Conservation (phyloP, 108 stramenopile genomes). For the Pseudonitzschia delicatissima region DNA sequence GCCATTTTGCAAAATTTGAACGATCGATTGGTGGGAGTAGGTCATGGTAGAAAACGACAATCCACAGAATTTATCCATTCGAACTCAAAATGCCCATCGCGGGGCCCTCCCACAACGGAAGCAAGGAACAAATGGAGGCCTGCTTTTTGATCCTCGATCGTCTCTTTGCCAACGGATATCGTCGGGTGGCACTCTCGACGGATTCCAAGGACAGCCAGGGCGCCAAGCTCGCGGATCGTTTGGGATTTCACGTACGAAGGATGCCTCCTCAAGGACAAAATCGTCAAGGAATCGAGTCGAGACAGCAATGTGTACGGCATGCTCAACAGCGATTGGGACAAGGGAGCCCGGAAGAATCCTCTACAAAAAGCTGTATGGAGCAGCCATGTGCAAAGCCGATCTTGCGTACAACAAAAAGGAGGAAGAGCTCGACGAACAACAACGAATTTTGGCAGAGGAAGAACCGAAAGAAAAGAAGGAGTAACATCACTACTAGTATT, state of each 20-base stretch:
- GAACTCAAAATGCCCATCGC: slow-evolving; percentile 73
- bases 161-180: slow-evolving; percentile 79
- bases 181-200: slow-evolving; percentile 69
- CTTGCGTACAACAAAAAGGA: slow-evolving; percentile 62
- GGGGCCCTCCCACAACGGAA: slow-evolving; percentile 50
- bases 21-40: slow-evolving; percentile 64
- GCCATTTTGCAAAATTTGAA: slow-evolving; percentile 74
- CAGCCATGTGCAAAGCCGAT: slow-evolving; percentile 47
- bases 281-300: slow-evolving; percentile 79
- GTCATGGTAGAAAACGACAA: slow-evolving; percentile 62
- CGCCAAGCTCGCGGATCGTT: slow-evolving; percentile 53
- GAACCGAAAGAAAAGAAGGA: slow-evolving; percentile 18
- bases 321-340: slow-evolving; percentile 87
- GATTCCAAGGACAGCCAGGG: slow-evolving; percentile 61
- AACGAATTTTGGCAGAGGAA: slow-evolving; percentile 31
- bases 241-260: slow-evolving; percentile 77
- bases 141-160: slow-evolving; percentile 79
- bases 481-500: not conserved
- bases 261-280: slow-evolving; percentile 61
- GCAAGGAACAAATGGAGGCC: slow-evolving; percentile 70
- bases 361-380: slow-evolving; percentile 71
- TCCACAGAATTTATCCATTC: slow-evolving; percentile 68
- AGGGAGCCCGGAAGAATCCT: slow-evolving; percentile 62
- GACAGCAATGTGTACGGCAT: slow-evolving; percentile 80
- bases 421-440: slow-evolving; percentile 64